Evolutionary conservation across 192 early-diverging fungal genomes (phyloP).

Genomic region (Jimgerdemannia lactiflua): DNA sequence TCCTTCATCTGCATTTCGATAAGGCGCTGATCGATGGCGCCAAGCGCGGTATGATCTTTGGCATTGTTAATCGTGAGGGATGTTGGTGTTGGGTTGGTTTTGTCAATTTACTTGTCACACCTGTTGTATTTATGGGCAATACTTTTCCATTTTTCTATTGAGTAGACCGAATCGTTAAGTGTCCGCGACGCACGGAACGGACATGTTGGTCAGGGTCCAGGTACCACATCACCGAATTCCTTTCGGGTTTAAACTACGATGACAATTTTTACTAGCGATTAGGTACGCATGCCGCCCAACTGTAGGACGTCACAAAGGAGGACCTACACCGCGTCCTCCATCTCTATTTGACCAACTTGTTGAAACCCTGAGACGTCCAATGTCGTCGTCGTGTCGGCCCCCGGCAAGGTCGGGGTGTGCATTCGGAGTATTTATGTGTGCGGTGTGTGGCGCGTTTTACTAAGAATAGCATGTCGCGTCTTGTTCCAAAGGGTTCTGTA

Average conservation of each 20-base stretch:
- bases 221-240: neutral
- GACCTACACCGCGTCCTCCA: slow-evolving; percentile 43
- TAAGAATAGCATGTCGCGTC: no score
- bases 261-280: no score
- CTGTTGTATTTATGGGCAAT: no score
- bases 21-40: slow-evolving; percentile 48
- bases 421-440: no score
- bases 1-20: slow-evolving; percentile 39
- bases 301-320: slow-evolving; percentile 39
- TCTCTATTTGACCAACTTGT: slow-evolving; percentile 50
- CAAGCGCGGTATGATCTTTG: slow-evolving; percentile 54
- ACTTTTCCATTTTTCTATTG: no score
- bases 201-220: slow-evolving; percentile 48
- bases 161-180: slow-evolving; percentile 50
- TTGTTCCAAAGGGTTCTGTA: no score
- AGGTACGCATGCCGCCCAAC: no score
- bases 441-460: no score
- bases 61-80: slow-evolving; percentile 39
- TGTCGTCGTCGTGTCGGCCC: slow-evolving; percentile 45
- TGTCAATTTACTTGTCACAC: no score
- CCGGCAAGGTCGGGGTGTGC: slow-evolving; percentile 42
- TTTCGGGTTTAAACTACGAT: no score
- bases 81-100: slow-evolving; percentile 14
- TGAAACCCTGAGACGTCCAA: slow-evolving; percentile 43
- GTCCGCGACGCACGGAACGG: slow-evolving; percentile 41